These are phyloP conservation scores for Euphorbia lathyris DNA, from an alignment of 345 rosid species.

Conservation along the genomic window DNA sequence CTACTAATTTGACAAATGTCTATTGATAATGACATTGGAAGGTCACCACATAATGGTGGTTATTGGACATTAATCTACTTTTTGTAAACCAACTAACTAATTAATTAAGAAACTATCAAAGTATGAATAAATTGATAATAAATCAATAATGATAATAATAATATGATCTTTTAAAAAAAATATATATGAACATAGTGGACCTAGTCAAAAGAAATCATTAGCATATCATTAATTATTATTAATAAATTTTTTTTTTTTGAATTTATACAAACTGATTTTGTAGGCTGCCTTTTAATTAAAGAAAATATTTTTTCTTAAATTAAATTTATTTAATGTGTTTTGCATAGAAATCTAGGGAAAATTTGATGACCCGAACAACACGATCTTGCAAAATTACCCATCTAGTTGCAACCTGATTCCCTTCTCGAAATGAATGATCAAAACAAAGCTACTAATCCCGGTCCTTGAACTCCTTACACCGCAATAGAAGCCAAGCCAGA, in stretches of 20 bases:
- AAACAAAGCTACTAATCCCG: no score
- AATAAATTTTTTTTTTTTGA: neutral
- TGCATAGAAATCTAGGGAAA: neutral
- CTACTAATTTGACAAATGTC: neutral
- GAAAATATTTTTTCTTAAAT: neutral
- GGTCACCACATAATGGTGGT: constrained; percentile 4
- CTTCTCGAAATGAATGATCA: no score
- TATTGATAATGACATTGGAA: constrained; percentile 17
- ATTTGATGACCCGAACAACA: no score
- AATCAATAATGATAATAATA: neutral
- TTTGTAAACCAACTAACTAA: neutral
- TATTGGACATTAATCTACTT: neutral
- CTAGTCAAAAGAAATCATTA: constrained; percentile 10
- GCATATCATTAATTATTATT: neutral
- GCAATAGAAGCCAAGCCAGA: no score
- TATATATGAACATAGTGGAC: neutral
- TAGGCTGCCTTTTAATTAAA: neutral
- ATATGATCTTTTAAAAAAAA: no score
- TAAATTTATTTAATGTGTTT: neutral
- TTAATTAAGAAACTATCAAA: neutral
- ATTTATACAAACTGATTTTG: neutral
- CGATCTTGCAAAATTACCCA: no score
- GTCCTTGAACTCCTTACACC: no score
- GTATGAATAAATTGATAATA: neutral
- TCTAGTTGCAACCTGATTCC: no score